These are phyloP conservation scores for Cyberlindnera xishuangbannaensis DNA, from an alignment of 805 yeast species.

Conservation along the genomic window DNA sequence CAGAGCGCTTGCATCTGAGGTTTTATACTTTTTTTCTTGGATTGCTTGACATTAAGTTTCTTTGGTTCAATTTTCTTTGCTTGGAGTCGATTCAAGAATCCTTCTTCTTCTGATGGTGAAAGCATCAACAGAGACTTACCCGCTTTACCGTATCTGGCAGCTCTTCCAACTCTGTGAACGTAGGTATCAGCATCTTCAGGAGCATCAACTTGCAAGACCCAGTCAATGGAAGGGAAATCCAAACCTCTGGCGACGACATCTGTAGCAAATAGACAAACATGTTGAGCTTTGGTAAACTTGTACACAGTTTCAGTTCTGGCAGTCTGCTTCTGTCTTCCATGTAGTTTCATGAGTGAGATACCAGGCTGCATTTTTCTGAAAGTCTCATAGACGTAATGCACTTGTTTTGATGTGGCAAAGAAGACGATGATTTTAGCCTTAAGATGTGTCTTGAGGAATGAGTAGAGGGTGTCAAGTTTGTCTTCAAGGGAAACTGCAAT, in stretches of 20 bases:
- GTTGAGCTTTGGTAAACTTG: conserved; percentile 33
- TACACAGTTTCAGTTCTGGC: conserved; percentile 80
- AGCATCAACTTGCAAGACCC: conserved; percentile 88
- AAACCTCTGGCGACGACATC: conserved; percentile 98
- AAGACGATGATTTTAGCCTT: conserved; percentile 78
- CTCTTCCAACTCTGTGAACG: conserved; percentile 91
- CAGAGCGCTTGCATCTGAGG: conserved; percentile 85
- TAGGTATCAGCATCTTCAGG: conserved; percentile 92
- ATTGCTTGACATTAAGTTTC: conserved; percentile 66
- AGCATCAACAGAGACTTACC: conserved; percentile 86
- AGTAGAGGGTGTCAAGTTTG: conserved; percentile 77
- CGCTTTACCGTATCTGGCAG: conserved; percentile 84
- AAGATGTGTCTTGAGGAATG: conserved; percentile 63
- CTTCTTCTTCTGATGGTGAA: conserved; percentile 77
- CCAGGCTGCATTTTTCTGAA: conserved; percentile 28
- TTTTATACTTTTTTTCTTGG: conserved; percentile 66
- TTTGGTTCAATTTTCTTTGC: conserved; percentile 63
- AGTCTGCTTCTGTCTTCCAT: conserved; percentile 82
- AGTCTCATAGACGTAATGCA: conserved; percentile 34
- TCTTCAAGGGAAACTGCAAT: conserved; percentile 67
- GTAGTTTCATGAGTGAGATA: conserved; percentile 58
- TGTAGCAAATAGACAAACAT: conserved; percentile 81
- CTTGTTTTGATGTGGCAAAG: conserved; percentile 60
- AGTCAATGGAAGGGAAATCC: conserved; percentile 91
- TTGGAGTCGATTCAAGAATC: conserved; percentile 58